Conservation (phyloP, 768 basidiomycete species). For the Boletus patriciae region DNA sequence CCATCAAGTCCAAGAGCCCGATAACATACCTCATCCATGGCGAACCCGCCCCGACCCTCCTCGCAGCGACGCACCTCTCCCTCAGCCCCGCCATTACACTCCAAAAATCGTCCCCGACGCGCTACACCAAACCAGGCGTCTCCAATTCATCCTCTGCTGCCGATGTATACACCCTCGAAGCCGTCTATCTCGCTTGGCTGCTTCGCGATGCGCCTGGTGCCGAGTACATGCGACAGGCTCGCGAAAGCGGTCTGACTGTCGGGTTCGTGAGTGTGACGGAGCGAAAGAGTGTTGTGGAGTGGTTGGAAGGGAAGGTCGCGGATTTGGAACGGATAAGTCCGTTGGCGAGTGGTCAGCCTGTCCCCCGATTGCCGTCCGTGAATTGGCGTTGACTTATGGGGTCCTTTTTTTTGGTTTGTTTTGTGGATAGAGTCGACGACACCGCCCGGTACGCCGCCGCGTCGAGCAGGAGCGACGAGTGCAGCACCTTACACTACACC, state of each 20-base stretch:
- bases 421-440: conserved; percentile 48
- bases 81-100: conserved; percentile 52
- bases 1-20: conserved; percentile 53
- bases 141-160: conserved; percentile 25
- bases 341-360: conserved; percentile 20
- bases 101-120: conserved; percentile 74
- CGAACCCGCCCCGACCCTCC: conserved; percentile 47
- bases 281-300: conserved; percentile 82
- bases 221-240: conserved; percentile 86
- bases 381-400: not conserved
- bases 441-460: conserved; percentile 59
- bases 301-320: conserved; percentile 60
- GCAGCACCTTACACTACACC: conserved; percentile 23
- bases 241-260: conserved; percentile 68
- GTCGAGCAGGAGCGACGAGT: conserved; percentile 22
- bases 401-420: not conserved
- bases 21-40: conserved; percentile 46
- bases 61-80: conserved; percentile 63
- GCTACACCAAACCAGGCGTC: conserved; percentile 68
- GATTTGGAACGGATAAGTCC: conserved; percentile 30
- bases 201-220: conserved; percentile 70
- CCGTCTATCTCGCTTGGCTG: conserved; percentile 83
- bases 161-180: conserved; percentile 77
- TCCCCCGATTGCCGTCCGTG: not conserved
- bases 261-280: conserved; percentile 87